Percentiles rank a stretch among this genome's conserved stretches.
Conservation (phyloP, 495 filamentous ascomycete genomes). For the Penicillium steckii region DNA sequence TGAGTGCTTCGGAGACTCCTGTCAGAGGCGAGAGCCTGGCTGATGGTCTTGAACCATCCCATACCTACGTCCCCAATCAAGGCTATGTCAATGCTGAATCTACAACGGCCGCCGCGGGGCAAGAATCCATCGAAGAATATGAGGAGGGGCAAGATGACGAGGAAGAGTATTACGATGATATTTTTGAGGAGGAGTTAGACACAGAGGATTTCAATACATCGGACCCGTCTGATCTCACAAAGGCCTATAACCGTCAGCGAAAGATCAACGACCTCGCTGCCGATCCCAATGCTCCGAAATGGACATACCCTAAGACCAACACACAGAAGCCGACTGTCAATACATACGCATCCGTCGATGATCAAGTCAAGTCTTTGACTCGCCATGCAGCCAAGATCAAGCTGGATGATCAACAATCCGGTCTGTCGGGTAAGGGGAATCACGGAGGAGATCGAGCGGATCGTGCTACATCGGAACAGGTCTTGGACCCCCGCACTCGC, state of each 20-base stretch:
- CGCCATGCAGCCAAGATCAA: slow-evolving; percentile 88
- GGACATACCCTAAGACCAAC: slow-evolving; percentile 71
- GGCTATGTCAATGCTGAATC: slow-evolving; percentile 47
- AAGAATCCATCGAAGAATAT: slow-evolving; percentile 26
- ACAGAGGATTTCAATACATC: slow-evolving; percentile 57
- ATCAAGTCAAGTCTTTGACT: slow-evolving; percentile 79
- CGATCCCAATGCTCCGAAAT: slow-evolving; percentile 54
- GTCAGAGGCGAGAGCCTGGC: slow-evolving; percentile 31
- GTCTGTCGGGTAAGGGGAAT: slow-evolving; percentile 49
- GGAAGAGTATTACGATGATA: slow-evolving; percentile 58
- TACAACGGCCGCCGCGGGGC: slow-evolving; percentile 36
- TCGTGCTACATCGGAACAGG: slow-evolving; percentile 89
- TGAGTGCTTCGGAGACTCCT: slow-evolving; percentile 26
- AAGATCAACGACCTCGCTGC: slow-evolving; percentile 55
- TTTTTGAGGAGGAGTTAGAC: slow-evolving; percentile 56
- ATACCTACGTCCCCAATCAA: slow-evolving; percentile 54
- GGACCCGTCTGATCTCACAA: slow-evolving; percentile 71
- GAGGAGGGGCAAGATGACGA: slow-evolving; percentile 38
- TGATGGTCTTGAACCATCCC: slow-evolving; percentile 48
- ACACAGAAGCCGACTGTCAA: slow-evolving; percentile 82
- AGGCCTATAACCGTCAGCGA: slow-evolving; percentile 87
- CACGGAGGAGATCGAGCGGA: slow-evolving; percentile 75
- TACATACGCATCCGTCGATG: slow-evolving; percentile 73
- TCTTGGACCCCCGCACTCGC: slow-evolving; percentile 87
- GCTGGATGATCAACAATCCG: slow-evolving; percentile 64